Base-by-base conservation (phyloP, 2,329 filamentous ascomycete genomes). In the Botrytis aclada region DNA sequence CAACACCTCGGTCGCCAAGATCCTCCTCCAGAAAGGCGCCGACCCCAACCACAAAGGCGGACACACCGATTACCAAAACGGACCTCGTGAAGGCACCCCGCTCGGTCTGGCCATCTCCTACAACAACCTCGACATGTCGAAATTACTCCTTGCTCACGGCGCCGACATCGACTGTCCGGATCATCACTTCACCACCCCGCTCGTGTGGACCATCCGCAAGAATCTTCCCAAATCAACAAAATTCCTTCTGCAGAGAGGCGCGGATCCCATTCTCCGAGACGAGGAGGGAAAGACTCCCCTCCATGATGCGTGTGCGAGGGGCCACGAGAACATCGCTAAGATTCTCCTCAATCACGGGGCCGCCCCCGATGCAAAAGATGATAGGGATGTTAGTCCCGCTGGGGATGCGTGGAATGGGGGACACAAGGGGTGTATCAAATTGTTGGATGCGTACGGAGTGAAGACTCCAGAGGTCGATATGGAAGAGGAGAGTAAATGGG, bases 221-320 rank as follows among this genome's bases (percentile, higher is more conserved):
- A 62, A 69, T 43, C 43, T 69, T 4, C 71, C 71, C 1, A 70
- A 70, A 43, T 69, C 65, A 2, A 56, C 71, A 0, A 73, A 70
- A 34, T 73, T 73, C 16, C 60, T 83, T 75, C 62, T 75, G 71
- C 64, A 70, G 39, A 29, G 61, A 16, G 72, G 72, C 8, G 66
- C 67, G 6, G 72, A 73, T 71, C 72, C 72, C n/a, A 64, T 70
- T 0, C 39, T 71, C 0, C 41, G 71, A 34, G 72, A 73, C 34
- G 60, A 45, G 4, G 67, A 60, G 29, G 72, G 72, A 2, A 73
- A 71, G 18, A 73, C 72, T 18, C 66, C 72, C 4, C 25, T 73
- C 4, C 72, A 73, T 37, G 67, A 64, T 60, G 72, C 72, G 9
- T 72, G 64, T 32, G 71, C 65, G 16, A 47, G 58, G 32, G 71